A percentile compares a stretch with the other conserved stretches of the same genome.
Evolutionary conservation across 805 yeast genomes (phyloP).

Genomic region (Candida maltosa): DNA sequence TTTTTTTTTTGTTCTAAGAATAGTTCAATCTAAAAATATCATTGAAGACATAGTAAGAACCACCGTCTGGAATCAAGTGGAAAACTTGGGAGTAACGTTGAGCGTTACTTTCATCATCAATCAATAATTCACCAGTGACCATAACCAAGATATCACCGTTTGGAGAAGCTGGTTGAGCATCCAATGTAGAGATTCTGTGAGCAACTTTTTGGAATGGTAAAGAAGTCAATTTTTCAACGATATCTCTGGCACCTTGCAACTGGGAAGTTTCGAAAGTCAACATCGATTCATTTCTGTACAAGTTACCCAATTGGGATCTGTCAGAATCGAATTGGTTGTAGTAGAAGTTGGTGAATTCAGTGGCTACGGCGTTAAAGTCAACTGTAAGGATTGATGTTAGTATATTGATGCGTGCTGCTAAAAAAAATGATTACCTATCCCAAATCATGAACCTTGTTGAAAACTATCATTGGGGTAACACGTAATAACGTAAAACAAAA

Average conservation of each 20-base stretch:
- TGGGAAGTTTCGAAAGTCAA: conserved; percentile 93
- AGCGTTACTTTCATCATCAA: conserved; percentile 92
- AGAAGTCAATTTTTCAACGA: conserved; percentile 85
- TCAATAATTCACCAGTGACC: conserved; percentile 93
- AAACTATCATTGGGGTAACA: too few species aligned
- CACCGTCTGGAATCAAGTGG: conserved; percentile 91
- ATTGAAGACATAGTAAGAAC: conserved; percentile 89
- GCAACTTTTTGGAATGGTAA: conserved; percentile 91
- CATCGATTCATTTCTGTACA: conserved; percentile 97
- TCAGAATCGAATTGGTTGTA: conserved; percentile 93
- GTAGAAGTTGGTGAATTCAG: conserved; percentile 91
- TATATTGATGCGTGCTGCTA: too few species aligned
- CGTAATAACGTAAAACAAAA: too few species aligned
- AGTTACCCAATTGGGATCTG: conserved; percentile 86
- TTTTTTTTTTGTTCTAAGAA: too few species aligned
- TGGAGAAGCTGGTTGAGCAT: conserved; percentile 96
- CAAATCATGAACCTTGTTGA: too few species aligned
- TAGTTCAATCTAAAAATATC: conserved; percentile 96
- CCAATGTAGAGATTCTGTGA: conserved; percentile 91
- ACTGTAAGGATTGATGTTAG: conserved; percentile 18
- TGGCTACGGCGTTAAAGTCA: conserved; percentile 45
- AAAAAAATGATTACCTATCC: too few species aligned
- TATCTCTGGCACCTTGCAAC: conserved; percentile 89
- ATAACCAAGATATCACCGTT: conserved; percentile 89
- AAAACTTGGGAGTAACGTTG: conserved; percentile 97